phyloP scores from a whole-genome alignment of 2,329 filamentous ascomycete genomes.

The Xylaria sp. region DNA sequence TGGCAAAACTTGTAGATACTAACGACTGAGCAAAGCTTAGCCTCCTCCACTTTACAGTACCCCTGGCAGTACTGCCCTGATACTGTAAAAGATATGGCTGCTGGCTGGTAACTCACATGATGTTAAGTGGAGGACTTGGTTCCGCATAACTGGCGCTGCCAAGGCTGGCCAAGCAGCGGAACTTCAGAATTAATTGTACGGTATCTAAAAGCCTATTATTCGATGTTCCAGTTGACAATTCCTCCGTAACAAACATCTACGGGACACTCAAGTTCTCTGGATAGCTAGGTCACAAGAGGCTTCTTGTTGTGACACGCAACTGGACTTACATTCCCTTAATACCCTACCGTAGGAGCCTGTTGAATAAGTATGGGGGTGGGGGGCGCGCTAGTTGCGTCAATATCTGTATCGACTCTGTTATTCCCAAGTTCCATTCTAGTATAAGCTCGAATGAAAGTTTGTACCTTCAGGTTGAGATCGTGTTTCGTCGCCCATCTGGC shows the following conservation, averaged over 20 bases:
- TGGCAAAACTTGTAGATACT: background rate
- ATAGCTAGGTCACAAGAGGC: background rate
- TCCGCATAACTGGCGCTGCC: constrained; percentile 12
- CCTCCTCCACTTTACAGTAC: constrained; percentile 5
- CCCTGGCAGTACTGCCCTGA: background rate
- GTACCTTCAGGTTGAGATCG: background rate
- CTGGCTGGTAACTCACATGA: constrained; percentile 25
- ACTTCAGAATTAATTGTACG: constrained; percentile 5
- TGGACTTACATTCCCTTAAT: background rate
- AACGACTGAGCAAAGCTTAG: constrained; percentile 9
- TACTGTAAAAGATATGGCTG: background rate
- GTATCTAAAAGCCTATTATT: background rate
- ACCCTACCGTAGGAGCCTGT: background rate
- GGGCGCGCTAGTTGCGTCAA: background rate
- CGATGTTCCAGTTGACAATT: no score
- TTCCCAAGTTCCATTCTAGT: background rate
- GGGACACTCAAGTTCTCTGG: no score
- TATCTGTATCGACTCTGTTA: background rate
- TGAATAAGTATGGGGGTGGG: background rate
- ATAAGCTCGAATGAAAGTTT: background rate
- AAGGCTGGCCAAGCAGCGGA: constrained; percentile 12
- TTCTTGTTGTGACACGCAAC: background rate
- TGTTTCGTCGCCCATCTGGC: background rate
- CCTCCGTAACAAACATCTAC: background rate
- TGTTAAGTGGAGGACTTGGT: constrained; percentile 18